These are phyloP conservation scores for Amanita jacksonii DNA, from an alignment of 768 basidiomycete genomes.

Conservation along the genomic window DNA sequence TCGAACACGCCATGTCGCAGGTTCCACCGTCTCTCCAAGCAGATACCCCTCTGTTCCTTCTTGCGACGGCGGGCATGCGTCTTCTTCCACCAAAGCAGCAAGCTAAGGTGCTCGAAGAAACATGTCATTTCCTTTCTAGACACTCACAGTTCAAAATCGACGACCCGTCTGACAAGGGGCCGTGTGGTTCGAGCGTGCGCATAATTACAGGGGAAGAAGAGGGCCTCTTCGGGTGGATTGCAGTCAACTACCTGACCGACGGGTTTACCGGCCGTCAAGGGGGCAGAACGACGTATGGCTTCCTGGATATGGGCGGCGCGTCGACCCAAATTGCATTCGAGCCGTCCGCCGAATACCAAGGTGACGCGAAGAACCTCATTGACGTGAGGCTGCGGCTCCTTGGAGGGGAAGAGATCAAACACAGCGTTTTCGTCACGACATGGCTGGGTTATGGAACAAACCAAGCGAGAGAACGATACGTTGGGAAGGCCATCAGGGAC, in stretches of 20 bases:
- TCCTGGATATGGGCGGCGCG: conserved; percentile 98
- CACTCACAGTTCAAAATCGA: conserved; percentile 79
- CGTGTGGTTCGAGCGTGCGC: conserved; percentile 86
- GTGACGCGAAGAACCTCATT: conserved; percentile 54
- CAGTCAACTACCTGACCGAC: conserved; percentile 98
- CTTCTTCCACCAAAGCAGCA: conserved; percentile 64
- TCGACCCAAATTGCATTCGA: conserved; percentile 99
- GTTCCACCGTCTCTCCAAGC: conserved; percentile 82
- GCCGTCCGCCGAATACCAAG: conserved; percentile 52
- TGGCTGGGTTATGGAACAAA: conserved; percentile 99
- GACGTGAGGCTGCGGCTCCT: conserved; percentile 77
- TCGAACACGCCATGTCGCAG: conserved; percentile 70
- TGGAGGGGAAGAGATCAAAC: conserved; percentile 78
- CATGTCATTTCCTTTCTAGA: conserved; percentile 66
- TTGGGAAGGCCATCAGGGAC: conserved; percentile 53
- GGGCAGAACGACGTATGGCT: conserved; percentile 84
- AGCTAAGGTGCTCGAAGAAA: conserved; percentile 57
- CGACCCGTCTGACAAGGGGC: conserved; percentile 51
- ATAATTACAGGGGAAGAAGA: conserved; percentile 99
- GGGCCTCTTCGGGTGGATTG: conserved; percentile 97
- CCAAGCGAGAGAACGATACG: conserved; percentile 90
- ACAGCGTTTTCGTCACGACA: conserved; percentile 94
- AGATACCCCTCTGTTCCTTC: conserved; percentile 84
- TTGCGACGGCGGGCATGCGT: conserved; percentile 98
- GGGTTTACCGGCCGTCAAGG: conserved; percentile 59